Conservation (phyloP, 768 basidiomycete genomes). For the Epithele typhae region DNA sequence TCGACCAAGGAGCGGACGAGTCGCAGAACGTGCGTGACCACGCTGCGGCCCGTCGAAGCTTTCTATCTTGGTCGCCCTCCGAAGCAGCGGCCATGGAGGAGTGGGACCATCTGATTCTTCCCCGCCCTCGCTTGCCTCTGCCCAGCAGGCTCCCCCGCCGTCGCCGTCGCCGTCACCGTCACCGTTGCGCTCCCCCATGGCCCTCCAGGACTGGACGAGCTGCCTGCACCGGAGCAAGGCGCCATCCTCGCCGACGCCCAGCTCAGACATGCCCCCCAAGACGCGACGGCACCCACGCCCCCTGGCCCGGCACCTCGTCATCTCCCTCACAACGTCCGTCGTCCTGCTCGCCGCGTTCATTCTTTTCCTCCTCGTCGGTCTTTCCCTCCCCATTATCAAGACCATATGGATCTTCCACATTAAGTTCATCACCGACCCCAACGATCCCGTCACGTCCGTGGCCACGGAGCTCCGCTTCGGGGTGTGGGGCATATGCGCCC, state of each 20-base stretch:
- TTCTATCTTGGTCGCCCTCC: not conserved
- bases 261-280: constrained; percentile 4
- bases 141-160: not conserved
- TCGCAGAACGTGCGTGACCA: not conserved
- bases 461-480: constrained; percentile 68
- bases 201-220: too few relatives aligned
- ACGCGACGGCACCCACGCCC: constrained; percentile 15
- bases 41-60: not conserved
- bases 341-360: constrained; percentile 60
- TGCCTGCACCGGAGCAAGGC: not conserved
- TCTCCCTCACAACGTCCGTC: constrained; percentile 44
- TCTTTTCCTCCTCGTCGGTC: constrained; percentile 70
- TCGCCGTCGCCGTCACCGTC: not conserved
- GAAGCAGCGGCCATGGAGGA: not conserved
- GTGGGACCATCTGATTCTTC: too few relatives aligned
- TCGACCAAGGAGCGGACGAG: too few relatives aligned
- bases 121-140: too few relatives aligned
- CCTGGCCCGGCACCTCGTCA: constrained; percentile 34
- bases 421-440: constrained; percentile 29
- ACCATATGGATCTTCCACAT: constrained; percentile 58
- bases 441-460: constrained; percentile 40
- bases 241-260: constrained; percentile 4
- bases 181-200: not conserved
- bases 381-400: constrained; percentile 74
- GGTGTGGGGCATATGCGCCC: constrained; percentile 79